phyloP scores from a whole-genome alignment of 192 early-diverging fungal genomes.

The Spinellus fusiger region DNA sequence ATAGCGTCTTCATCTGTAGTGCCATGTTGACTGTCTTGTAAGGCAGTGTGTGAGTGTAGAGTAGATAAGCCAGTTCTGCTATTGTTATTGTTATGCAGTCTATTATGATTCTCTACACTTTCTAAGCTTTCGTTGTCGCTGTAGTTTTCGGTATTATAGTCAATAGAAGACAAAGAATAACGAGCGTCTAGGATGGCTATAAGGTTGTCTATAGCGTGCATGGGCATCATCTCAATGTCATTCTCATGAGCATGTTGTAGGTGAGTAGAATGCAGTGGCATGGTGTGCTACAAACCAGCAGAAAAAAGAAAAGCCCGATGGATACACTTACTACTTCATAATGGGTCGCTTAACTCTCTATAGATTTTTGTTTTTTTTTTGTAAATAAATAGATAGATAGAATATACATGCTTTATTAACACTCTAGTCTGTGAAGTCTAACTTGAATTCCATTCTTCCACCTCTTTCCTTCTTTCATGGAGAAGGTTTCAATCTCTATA shows the following conservation, averaged over 20 bases:
- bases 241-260: background rate
- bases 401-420: background rate
- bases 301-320: too few relatives aligned
- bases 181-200: background rate
- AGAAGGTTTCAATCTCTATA: constrained; percentile 11
- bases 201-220: background rate
- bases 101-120: too few relatives aligned
- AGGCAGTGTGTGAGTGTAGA: background rate
- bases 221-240: background rate
- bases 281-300: background rate
- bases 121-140: background rate
- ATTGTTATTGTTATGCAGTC: too few relatives aligned
- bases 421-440: constrained; percentile 2
- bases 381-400: background rate
- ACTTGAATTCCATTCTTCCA: constrained; percentile 14
- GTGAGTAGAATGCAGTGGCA: background rate
- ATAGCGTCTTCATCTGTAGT: background rate
- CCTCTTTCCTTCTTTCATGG: background rate
- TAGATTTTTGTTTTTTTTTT: constrained; percentile 6
- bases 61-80: background rate
- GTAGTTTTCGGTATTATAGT: background rate
- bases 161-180: background rate
- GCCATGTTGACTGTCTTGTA: background rate
- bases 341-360: too few relatives aligned
- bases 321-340: too few relatives aligned